A percentile compares a stretch with the other conserved stretches of the same genome.
These are phyloP conservation scores for Phytopythium delawarense DNA, from an alignment of 352 stramenopile genomes.

Conservation along the genomic window DNA sequence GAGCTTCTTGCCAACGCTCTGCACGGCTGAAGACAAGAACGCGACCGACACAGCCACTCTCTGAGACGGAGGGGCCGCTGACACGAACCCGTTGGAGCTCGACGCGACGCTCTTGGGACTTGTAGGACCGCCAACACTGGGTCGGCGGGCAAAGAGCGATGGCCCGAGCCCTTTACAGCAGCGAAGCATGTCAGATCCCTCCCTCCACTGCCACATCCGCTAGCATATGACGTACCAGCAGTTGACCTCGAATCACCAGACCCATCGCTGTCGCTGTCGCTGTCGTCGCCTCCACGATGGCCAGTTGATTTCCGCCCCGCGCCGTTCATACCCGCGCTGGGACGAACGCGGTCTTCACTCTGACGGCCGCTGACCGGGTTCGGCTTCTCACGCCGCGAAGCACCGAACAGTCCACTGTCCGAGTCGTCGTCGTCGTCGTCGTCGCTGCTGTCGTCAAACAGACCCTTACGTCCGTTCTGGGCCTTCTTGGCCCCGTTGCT, in stretches of 20 bases:
- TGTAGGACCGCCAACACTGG: constrained; percentile 10
- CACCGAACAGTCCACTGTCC: constrained; percentile 46
- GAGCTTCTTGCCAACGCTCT: constrained; percentile 59
- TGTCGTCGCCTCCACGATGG: constrained; percentile 11
- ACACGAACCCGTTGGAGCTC: constrained; percentile 9
- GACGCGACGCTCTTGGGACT: constrained; percentile 16
- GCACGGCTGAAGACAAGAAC: constrained; percentile 48
- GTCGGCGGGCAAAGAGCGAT: constrained; percentile 21
- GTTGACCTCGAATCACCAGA: constrained; percentile 30
- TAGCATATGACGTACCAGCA: constrained; percentile 14
- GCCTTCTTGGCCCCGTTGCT: constrained; percentile 18
- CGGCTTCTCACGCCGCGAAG: constrained; percentile 15
- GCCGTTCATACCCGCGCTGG: constrained; percentile 3
- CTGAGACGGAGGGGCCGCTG: neutral
- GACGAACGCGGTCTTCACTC: constrained; percentile 11
- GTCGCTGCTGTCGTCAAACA: constrained; percentile 82
- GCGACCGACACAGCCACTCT: constrained; percentile 28
- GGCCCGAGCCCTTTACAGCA: constrained; percentile 10
- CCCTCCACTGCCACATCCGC: neutral
- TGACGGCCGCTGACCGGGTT: constrained; percentile 20
- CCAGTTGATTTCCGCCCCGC: constrained; percentile 1
- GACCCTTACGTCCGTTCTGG: constrained; percentile 39
- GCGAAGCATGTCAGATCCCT: constrained; percentile 8
- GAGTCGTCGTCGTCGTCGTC: constrained; percentile 41
- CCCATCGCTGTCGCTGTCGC: constrained; percentile 20